Base-by-base conservation (phyloP, 192 early-diverging fungal genomes). In the Oehlia diaphana region DNA sequence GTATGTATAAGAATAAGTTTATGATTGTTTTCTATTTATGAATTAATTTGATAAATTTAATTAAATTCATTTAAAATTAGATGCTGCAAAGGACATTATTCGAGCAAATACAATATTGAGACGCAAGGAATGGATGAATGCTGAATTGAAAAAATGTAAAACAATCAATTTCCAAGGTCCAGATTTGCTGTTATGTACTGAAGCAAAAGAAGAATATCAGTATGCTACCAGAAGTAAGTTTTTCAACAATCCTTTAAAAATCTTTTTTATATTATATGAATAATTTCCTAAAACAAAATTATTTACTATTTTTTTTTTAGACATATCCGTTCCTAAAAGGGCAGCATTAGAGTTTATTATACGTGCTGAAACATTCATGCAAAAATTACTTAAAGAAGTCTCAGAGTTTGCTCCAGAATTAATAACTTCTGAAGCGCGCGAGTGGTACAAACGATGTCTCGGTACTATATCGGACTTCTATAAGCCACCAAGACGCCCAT, bases 151-250 rank as follows among this genome's bases (percentile, higher is more conserved):
- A 63, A 58, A 21, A 9, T 70, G 28, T 62, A 19, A 9, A 58
- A 33, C 71, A 2, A 79, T 70, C 19, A 10, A 71, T 70, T 79
- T 63, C 44, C 42, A 67, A 58, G 77, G 77, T 71, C 77, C 77
- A 37, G 77, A 79, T 9, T 23, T n/a, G 5, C 19, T 79, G 16
- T 50, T 71, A 37, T 71, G 77, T 61, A 66, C 77, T 9, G 77
- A 79, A 53, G 77, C 77, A 19, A 68, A 53, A 16, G 77, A 79
- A 42, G 77, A 71, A 23, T 79, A 79, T 71, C 19, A 70, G 0
- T 79, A 53, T 79, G 66, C 77, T 62, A 65, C 67, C 2, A 79
- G 65, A 67, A 71, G 76, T 78, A 78, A 78, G 76, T 78, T 13
- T 9, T 14, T 42, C 16, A 47, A 31, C 42, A 14, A 64, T 44